Evolutionary conservation across 345 rosid species (phyloP).

Genomic region (Gossypium anomalum): DNA sequence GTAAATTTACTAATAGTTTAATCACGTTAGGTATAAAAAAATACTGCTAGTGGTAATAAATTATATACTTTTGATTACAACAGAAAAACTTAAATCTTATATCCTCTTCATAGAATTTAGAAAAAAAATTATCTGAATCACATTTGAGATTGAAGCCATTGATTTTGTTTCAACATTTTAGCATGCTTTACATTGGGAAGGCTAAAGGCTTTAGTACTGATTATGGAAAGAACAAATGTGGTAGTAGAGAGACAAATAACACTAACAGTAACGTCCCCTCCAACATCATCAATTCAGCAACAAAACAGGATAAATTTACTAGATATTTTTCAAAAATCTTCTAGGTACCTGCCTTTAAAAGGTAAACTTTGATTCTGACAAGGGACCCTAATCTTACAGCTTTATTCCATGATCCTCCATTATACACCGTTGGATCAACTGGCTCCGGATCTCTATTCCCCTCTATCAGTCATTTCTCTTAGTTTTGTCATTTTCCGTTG

Average conservation of each 20-base stretch:
- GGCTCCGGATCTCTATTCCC: background rate
- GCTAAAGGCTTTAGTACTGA: background rate
- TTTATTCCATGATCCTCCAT: background rate
- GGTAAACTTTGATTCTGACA: background rate
- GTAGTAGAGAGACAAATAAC: background rate
- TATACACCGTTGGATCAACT: background rate
- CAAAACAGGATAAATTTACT: background rate
- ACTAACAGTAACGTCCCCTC: background rate
- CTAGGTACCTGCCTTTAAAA: background rate
- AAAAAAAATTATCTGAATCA: no score
- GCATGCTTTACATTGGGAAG: background rate
- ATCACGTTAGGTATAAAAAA: no score
- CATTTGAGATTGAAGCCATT: background rate
- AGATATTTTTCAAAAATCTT: background rate
- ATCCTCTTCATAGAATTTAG: no score
- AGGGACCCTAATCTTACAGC: background rate
- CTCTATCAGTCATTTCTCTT: background rate
- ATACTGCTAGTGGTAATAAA: no score
- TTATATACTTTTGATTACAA: no score
- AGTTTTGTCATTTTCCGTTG: background rate
- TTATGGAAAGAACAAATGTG: background rate
- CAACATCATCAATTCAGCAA: background rate
- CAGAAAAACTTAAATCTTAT: no score
- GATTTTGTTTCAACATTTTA: background rate
- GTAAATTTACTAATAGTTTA: no score